Base-by-base conservation (phyloP, 805 yeast species). In the Metschnikowia lochheadii region DNA sequence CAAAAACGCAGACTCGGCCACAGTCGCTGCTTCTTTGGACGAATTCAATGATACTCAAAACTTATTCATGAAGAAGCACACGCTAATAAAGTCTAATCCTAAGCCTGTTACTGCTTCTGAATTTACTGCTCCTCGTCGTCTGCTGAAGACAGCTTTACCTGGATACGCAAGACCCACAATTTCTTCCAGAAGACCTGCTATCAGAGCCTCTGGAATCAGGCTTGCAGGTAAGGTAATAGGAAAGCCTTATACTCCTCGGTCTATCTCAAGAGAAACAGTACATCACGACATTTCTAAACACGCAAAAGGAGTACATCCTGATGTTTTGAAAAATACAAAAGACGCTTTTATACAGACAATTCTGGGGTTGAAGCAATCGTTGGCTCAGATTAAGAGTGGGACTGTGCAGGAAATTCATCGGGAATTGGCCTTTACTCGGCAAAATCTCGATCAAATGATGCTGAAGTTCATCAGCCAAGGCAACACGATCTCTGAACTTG, bases 121-220 rank as follows among this genome's bases (percentile, higher is more conserved):
- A 14, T 33, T 26, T 5, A 23, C 36, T 10, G 21, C 46, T 18
- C 26, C 36, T 5, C 31, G 37, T 18, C 44, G 38, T 18, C 15
- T n/a, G 20, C 17, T 20, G 26, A 38, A 14, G 8, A 20, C 26
- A 18, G 20, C 46, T n/a, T 33, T 60, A 13, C 72, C 72, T 8
- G 55, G 57, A 51, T 70, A 70, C 44, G 70, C 73, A 8, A 60
- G 60, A 46, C 71, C 75, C 5, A 69, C 74, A 0, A 50, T 54
- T 5, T 51, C 69, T 3, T 70, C 71, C 2, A 37, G 44, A 10
- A 52, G 54, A 33, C 63, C 64, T 17, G 17, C 33, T 15, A 5
- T 6, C 8, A 40, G 23, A 23, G 38, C 29, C 6, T 20, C 38
- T 3, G n/a, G 20, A 14, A 41, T 8, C 13, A 41, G 20, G 38